Evolutionary conservation across 78 protist species (phyloP).

Genomic region (Protostelium mycophagum): DNA sequence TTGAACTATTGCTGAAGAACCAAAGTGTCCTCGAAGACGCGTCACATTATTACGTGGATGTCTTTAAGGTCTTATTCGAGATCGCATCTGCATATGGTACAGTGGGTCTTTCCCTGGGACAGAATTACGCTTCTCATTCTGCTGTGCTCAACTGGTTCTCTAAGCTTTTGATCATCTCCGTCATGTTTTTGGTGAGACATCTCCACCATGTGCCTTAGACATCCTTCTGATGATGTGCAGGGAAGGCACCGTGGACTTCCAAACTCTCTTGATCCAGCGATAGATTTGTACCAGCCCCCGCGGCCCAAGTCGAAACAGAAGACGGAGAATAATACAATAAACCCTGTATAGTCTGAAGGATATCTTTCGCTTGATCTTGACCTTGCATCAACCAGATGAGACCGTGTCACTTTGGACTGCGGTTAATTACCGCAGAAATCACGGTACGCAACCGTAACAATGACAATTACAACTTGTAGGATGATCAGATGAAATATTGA

Average conservation of each 20-base stretch:
- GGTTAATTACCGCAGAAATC: too few species aligned
- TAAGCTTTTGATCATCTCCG: background rate
- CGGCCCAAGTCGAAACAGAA: background rate
- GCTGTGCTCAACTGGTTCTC: background rate
- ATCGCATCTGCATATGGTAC: background rate
- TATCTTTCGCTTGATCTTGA: too few species aligned
- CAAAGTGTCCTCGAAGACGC: background rate
- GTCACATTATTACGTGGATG: background rate
- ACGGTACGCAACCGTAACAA: too few species aligned
- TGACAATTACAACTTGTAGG: too few species aligned
- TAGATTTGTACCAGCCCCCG: background rate
- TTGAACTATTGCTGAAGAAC: background rate
- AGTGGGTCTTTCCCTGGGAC: background rate
- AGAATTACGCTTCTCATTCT: background rate
- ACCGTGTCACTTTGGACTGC: too few species aligned
- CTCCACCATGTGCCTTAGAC: background rate
- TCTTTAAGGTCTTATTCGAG: background rate
- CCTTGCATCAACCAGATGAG: too few species aligned
- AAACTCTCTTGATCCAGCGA: background rate
- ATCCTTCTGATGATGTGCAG: background rate
- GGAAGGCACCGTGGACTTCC: background rate
- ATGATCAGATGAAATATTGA: too few species aligned
- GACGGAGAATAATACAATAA: background rate
- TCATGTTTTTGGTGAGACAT: background rate
- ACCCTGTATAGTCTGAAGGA: background rate